Conservation (phyloP, 495 filamentous ascomycete species). For the Achaetomiella virescens region DNA sequence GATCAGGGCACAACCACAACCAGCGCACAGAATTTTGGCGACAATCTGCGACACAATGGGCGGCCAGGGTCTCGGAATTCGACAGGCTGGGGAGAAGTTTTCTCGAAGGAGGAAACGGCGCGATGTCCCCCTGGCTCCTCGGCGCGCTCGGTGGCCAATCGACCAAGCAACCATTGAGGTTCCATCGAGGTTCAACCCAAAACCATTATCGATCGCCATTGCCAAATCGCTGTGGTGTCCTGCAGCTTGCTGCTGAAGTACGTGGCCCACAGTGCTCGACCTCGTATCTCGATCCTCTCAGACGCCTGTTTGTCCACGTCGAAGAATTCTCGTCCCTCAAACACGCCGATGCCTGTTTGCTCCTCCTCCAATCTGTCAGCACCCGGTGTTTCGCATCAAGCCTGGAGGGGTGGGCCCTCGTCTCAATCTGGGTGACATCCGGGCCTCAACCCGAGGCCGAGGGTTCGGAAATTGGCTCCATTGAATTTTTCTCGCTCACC, state of each 20-base stretch:
- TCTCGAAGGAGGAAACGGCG: slow-evolving; percentile 11
- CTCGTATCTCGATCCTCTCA: background rate
- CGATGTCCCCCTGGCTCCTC: slow-evolving; percentile 1
- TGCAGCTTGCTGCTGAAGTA: background rate
- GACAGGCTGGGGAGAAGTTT: background rate
- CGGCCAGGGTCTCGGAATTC: background rate
- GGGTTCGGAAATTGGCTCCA: slow-evolving; percentile 24
- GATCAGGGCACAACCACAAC: slow-evolving; percentile 2
- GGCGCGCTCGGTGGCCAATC: slow-evolving; percentile 4
- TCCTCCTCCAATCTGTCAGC: slow-evolving; percentile 4
- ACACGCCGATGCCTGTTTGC: background rate
- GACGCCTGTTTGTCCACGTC: background rate
- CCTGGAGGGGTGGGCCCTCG: slow-evolving; percentile 14
- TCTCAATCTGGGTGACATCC: slow-evolving; percentile 14
- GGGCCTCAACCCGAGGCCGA: slow-evolving; percentile 18
- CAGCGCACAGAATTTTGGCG: slow-evolving; percentile 10
- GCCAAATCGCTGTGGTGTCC: background rate
- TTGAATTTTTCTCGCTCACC: slow-evolving; percentile 10
- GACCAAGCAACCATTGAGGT: background rate
- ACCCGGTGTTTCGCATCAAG: slow-evolving; percentile 12
- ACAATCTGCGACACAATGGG: slow-evolving; percentile 1
- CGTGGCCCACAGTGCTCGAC: background rate
- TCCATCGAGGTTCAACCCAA: background rate
- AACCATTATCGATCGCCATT: slow-evolving; percentile 1
- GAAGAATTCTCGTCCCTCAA: background rate